Base-by-base conservation (phyloP, 768 basidiomycete species). In the Roridomyces roridus region DNA sequence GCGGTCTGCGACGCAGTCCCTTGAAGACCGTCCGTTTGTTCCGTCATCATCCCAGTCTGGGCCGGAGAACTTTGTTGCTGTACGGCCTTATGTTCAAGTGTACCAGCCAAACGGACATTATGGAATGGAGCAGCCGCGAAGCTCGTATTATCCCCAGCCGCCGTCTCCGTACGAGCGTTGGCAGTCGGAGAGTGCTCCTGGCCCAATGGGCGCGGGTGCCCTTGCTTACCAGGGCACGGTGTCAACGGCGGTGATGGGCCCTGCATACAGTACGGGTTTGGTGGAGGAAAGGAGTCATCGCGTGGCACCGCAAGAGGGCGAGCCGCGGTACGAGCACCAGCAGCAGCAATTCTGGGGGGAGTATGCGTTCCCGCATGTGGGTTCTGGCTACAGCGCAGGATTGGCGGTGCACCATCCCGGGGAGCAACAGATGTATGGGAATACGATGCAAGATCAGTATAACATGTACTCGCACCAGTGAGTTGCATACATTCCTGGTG, bases 221-320 rank as follows among this genome's bases (percentile, higher is more conserved):
- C 50, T 78, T 6, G 39, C 56, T 29, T 62, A 79, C 64, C 67
- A 78, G 21, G 77, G 77, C 6, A 77, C 81, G 40, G 65, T 91
- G 39, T 87, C 89, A 20, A 91, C 89, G 17, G 86, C 88, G 0
- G 87, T 88, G 23, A 78, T 91, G 39, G 87, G 89, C 0, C 88
- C 89, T 60, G 74, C 87, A 63, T 91, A 89, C 67, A 90, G 87
- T 71, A 89, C 89, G 5, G 89, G 88, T 0, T 72, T 90, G 43
- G 77, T 82, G 3, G 86, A 85, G 57, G 82, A 83, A 36, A 75
- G 79, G 17, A 56, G 43, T 18, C 42, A 46, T 26, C 52, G 49
- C 24, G 23, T 35, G 17, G 25, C 37, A 23, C 17, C 23, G 43
- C 48, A 40, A 11, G 46, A 14, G 34, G 52, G 28, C 45, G 44